phyloP scores from a whole-genome alignment of 306 rosid genomes.

The Morella rubra region DNA sequence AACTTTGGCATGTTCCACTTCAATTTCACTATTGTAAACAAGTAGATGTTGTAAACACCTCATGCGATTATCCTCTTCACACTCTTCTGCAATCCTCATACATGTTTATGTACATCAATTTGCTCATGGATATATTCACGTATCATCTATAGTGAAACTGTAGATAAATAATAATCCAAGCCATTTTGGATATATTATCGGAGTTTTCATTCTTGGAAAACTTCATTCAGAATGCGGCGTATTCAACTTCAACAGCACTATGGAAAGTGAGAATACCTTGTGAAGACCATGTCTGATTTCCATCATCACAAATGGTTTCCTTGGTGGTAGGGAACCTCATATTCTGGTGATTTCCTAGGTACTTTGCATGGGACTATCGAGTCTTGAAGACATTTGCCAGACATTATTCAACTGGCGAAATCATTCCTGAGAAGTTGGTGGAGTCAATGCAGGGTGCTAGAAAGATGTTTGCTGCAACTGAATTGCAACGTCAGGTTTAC shows the following conservation, averaged over 20 bases:
- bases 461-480: conserved; percentile 89
- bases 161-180: not conserved
- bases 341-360: conserved; percentile 44
- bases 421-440: conserved; percentile 75
- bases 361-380: conserved; percentile 89
- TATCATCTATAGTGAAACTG: not conserved
- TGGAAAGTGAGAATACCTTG: too few relatives aligned
- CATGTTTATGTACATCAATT: not conserved
- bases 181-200: too few relatives aligned
- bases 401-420: conserved; percentile 86
- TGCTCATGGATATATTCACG: not conserved
- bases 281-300: too few relatives aligned
- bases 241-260: too few relatives aligned
- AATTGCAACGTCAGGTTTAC: conserved; percentile 85
- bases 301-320: not conserved
- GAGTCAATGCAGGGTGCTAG: conserved; percentile 74
- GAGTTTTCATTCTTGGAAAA: too few relatives aligned
- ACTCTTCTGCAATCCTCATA: not conserved
- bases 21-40: not conserved
- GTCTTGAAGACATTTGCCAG: conserved; percentile 82
- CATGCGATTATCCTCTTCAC: not conserved
- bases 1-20: not conserved
- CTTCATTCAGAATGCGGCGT: too few relatives aligned
- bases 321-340: conserved; percentile 14
- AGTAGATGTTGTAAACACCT: not conserved